Evolutionary conservation across 2,329 filamentous ascomycete genomes (phyloP), one percentile per base, ranked within the genome.

Genomic region (Pestalotiopsis sp.): DNA sequence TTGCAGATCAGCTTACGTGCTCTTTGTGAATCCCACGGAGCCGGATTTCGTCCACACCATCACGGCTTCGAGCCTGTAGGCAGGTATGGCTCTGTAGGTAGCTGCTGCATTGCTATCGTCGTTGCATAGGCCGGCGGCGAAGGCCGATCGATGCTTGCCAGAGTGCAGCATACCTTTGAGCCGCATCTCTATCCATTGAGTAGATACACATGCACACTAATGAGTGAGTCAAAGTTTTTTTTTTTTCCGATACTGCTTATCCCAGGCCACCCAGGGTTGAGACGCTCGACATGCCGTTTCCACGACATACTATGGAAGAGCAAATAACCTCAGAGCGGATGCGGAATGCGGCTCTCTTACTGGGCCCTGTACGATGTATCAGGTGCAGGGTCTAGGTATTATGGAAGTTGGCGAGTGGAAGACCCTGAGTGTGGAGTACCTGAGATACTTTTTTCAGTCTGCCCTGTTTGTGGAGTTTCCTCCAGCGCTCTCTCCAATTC

Each of bases 401-500:
- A n/a, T 36, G 31, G 20, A 52, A 14, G n/a, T 13, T 49, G 45
- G n/a, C n/a, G n/a, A n/a, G n/a, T n/a, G n/a, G 17, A 49, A 49
- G 41, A 9, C 65, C 25, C 61, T 20, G 31, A 31, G 25, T 20
- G 39, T 23, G 38, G 61, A 20, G n/a, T 49, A 11, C 6, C 36
- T 9, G 31, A 36, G 31, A 36, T 36, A 36, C 31, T 6, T 36
- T 36, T 36, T 49, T 36, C 38, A 23, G 65, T 59, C 65, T 38
- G 65, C 65, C 65, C 36, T 67, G 65, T 67, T 67, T 67, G 65
- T 67, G 65, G 65, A 67, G 65, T 59, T 49, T n/a, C 49, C 41
- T 49, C 27, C 49, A 27, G 41, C 63, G 17, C 45, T 27, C 49
- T 49, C 38, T 9, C 17, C 20, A 52, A 49, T n/a, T n/a, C 13